Evolutionary conservation across 441 rosid species (phyloP), one percentile per base, ranked within the genome.

Genomic region (Croton laevigatus): DNA sequence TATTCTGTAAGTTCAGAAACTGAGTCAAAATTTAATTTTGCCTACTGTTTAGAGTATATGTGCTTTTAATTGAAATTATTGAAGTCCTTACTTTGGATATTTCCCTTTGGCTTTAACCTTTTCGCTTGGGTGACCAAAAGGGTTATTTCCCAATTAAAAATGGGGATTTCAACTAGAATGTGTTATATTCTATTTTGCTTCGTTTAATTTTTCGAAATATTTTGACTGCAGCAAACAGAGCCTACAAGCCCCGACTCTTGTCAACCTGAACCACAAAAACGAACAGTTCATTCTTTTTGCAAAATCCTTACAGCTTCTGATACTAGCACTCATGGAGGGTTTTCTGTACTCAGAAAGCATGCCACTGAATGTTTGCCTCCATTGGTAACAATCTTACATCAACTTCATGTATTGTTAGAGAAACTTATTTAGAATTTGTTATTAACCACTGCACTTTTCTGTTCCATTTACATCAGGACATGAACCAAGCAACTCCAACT

Each of bases 291-390:
- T 77, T 83, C 88, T 0, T 93, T 93, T 72, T 85, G 90, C 74
- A 93, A 91, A 88, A 88, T 89, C 71, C 70, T 91, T 57, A 91
- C 98, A 19, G 97, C 95, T 63, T 89, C 98, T 19, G 98, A 93
- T 80, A 93, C 97, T 14, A 93, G 98, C 78, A 93, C 98, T 27
- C 98, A 93, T 73, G 98, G 97, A 65, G 98, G 98, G 42, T 89
- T 93, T 77, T 93, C 98, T 70, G 94, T 93, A 74, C 90, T 87
- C 19, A 83, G 91, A 69, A 91, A 87, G 82, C 96, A 93, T 42
- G 98, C 98, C 5, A 87, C 86, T 3, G 98, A 91, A 68, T 89
- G 94, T 73, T 77, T 93, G 48, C 97, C 96, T 65, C 82, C 83
- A 2, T 76, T 93, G 91, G 98, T 93, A 83, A 73, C 42, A 37